Evolutionary conservation across 495 filamentous ascomycete genomes (phyloP), one percentile per base, ranked within the genome.

Genomic region (Terfezia claveryi): DNA sequence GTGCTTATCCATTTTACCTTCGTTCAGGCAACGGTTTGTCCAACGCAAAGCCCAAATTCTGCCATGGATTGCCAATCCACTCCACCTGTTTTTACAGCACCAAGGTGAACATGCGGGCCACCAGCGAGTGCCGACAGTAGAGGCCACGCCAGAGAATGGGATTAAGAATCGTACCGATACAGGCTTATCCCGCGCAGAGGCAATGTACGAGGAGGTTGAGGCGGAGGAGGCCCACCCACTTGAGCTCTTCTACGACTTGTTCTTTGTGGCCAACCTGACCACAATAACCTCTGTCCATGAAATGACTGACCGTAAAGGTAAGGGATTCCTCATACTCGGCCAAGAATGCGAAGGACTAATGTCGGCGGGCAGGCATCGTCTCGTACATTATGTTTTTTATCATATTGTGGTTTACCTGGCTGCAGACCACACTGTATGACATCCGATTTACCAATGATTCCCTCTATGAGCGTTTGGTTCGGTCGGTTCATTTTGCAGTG

Each of bases 361-460:
- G 3, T 32, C 3, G 27, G 27, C 27, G 4, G 4, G 1, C 14
- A 32, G 27, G 27, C 27, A 32, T 32, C 27, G 7, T 32, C 27
- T 1, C 27, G 7, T 80, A 79, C 56, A 70, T 77, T 50, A 69
- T 75, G 17, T 79, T 80, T 57, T 76, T 80, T 55, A 71, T 70
- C 10, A 69, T 84, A 49, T 72, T 85, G 11, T 85, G 81, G 81
- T 77, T 79, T 54, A 82, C 80, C 38, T 85, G 81, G 81, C 69
- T 80, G 36, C 77, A 82, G 65, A 76, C 79, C 32, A 76, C 75
- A 11, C 70, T 84, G 20, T 78, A 77, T 64, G 81, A 85, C 60
- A 73, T 84, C 37, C 78, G 81, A 1, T 84, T 84, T 66, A 75
- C 74, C 11, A 67, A 73, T 54, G 81, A 85, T 62, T 77, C 72